phyloP scores from a whole-genome alignment of 331 rosid species.

The Cydonia oblonga region DNA sequence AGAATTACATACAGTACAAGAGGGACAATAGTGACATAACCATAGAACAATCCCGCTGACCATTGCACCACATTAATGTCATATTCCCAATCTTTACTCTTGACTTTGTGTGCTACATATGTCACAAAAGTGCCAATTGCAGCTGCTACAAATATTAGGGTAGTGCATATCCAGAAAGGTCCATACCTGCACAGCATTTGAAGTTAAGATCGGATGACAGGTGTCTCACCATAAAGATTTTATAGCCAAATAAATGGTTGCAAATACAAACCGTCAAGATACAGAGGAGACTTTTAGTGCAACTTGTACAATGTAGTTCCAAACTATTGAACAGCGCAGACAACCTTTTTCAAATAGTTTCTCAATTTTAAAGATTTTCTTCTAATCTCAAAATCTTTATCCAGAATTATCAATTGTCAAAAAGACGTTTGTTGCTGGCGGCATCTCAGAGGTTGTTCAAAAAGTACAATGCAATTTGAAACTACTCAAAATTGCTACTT shows the following conservation, averaged over 20 bases:
- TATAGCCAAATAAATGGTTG: neutral
- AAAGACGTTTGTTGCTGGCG: neutral
- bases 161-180: conserved; percentile 97
- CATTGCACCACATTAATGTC: conserved; percentile 91
- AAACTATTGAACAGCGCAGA: neutral
- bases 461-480: neutral
- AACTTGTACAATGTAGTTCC: neutral
- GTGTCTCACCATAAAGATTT: neutral
- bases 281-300: neutral
- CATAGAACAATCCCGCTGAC: conserved; percentile 96
- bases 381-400: neutral
- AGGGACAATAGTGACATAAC: conserved; percentile 78
- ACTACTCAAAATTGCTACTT: neutral
- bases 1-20: conserved; percentile 63
- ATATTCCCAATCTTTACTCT: conserved; percentile 67
- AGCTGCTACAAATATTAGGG: conserved; percentile 88
- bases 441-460: neutral
- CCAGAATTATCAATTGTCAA: neutral
- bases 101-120: conserved; percentile 72
- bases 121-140: conserved; percentile 90
- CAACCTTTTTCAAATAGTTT: neutral
- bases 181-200: conserved; percentile 59
- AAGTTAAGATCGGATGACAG: neutral
- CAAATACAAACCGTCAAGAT: neutral
- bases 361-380: neutral